Evolutionary conservation across 768 basidiomycete species (phyloP).

Genomic region (Kwoniella pini): DNA sequence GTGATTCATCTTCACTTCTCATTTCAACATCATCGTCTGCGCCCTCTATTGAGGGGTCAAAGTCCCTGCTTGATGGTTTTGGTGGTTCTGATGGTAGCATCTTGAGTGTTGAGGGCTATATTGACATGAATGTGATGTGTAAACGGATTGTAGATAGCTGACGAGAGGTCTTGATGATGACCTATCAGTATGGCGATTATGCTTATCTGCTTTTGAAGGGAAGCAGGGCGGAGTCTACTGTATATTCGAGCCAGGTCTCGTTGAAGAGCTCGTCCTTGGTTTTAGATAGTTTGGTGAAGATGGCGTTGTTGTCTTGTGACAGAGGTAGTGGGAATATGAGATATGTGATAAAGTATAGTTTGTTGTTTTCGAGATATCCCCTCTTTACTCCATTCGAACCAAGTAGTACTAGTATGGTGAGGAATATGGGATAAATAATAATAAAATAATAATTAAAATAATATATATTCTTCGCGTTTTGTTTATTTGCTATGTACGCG

Average conservation of each 20-base stretch:
- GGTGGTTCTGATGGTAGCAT: constrained; percentile 41
- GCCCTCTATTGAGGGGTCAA: constrained; percentile 31
- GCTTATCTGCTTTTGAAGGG: no score
- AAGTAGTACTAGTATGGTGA: not conserved
- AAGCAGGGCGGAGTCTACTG: no score
- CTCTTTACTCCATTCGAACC: no score
- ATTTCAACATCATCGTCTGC: constrained; percentile 22
- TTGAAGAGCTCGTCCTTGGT: no score
- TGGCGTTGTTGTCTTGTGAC: not conserved
- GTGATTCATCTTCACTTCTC: constrained; percentile 18
- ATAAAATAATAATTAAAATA: not conserved
- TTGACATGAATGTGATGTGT: not conserved
- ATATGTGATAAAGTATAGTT: no score
- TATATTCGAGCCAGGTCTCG: no score
- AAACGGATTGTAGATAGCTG: not conserved
- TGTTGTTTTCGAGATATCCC: no score
- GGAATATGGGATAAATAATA: constrained; percentile 9
- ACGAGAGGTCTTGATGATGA: no score
- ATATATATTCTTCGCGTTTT: not conserved
- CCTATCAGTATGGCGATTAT: no score
- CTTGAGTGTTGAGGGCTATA: not conserved
- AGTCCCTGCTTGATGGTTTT: constrained; percentile 27
- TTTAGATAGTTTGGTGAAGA: no score
- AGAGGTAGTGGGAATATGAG: no score
- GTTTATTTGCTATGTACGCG: not conserved